Conservation (phyloP, 306 rosid genomes). For the Chamaecrista fasciculata region DNA sequence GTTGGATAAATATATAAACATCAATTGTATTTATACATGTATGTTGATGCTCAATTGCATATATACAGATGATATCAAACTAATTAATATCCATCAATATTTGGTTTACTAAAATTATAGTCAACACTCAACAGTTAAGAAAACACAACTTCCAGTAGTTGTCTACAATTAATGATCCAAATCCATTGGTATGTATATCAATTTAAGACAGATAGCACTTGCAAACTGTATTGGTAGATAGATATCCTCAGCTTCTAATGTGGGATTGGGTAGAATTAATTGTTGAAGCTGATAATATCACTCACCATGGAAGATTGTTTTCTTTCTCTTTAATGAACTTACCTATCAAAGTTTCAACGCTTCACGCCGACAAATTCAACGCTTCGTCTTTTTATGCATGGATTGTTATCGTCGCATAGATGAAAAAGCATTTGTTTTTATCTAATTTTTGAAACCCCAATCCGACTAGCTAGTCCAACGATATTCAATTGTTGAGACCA, state of each 20-base stretch:
- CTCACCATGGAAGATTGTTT: neutral
- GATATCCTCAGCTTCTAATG: neutral
- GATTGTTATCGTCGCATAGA: constrained; percentile 13
- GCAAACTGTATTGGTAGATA: no score
- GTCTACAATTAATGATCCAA: neutral
- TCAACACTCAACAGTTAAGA: no score
- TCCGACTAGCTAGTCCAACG: no score
- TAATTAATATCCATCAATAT: no score
- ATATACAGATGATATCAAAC: no score
- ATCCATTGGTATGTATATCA: neutral
- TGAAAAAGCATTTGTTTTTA: constrained; percentile 18
- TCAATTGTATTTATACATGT: no score
- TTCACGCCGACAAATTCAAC: constrained; percentile 14
- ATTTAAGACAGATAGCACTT: no score
- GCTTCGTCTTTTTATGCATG: neutral
- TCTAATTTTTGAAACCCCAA: no score
- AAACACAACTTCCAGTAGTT: no score
- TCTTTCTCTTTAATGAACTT: constrained; percentile 34
- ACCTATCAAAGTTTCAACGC: constrained; percentile 10
- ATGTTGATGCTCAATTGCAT: neutral
- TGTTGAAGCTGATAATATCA: neutral
- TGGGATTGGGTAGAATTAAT: neutral
- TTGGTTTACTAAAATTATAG: no score
- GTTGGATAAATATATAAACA: no score
- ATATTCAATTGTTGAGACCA: no score